Conservation (phyloP, 768 basidiomycete species). For the Asterophora lycoperdoides region DNA sequence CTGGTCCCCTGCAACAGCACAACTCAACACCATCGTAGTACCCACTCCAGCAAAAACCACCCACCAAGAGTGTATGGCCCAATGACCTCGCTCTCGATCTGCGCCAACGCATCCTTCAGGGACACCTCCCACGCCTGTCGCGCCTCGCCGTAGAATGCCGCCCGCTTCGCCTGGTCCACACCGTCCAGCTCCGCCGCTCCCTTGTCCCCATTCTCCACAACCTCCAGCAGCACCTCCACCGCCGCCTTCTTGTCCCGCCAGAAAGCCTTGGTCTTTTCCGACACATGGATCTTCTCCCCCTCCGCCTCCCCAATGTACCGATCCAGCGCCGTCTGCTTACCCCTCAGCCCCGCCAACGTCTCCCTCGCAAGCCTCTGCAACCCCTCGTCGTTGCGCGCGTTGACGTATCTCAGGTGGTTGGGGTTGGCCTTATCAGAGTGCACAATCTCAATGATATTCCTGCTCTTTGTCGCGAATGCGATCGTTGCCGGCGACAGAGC, state of each 20-base stretch:
- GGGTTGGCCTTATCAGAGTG: conserved; percentile 65
- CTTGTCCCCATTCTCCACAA: conserved; percentile 43
- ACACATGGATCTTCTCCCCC: conserved; percentile 43
- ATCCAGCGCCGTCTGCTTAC: conserved; percentile 46
- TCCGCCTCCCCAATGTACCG: conserved; percentile 51
- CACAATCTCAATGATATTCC: conserved; percentile 50
- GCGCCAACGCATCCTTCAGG: conserved; percentile 41
- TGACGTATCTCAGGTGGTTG: conserved; percentile 50
- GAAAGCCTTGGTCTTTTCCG: conserved; percentile 57
- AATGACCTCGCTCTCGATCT: conserved; percentile 53
- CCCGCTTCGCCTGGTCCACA: conserved; percentile 35
- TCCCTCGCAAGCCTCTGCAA: conserved; percentile 44
- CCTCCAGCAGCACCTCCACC: conserved; percentile 39
- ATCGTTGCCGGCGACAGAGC: conserved; percentile 77
- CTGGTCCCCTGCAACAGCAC: conserved; percentile 75
- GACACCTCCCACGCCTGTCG: conserved; percentile 49
- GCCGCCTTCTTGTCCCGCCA: conserved; percentile 55
- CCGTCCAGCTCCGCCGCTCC: conserved; percentile 34
- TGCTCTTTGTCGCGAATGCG: conserved; percentile 53
- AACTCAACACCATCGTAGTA: too few relatives aligned
- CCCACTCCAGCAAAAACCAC: conserved; percentile 16
- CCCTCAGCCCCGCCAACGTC: conserved; percentile 38
- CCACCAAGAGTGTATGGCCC: conserved; percentile 65
- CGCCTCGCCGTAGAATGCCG: conserved; percentile 48
- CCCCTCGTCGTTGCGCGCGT: conserved; percentile 53